Evolutionary conservation across 2,329 filamentous ascomycete species (phyloP).

Genomic region (Talaromyces rugulosus): DNA sequence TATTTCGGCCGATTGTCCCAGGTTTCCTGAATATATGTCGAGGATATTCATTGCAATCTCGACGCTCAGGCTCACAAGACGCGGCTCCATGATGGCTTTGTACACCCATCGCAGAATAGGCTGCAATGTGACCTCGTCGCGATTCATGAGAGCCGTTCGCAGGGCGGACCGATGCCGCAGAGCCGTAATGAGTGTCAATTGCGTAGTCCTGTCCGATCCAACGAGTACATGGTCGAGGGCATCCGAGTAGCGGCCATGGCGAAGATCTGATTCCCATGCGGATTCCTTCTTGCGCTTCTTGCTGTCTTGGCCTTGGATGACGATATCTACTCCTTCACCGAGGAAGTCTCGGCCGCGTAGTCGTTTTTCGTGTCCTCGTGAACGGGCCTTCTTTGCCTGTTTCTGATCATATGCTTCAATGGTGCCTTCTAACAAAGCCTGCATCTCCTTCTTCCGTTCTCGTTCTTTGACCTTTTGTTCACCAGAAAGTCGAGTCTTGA

Average conservation of each 20-base stretch:
- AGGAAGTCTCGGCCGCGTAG: slow-evolving; percentile 71
- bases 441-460: slow-evolving; percentile 79
- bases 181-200: slow-evolving; percentile 76
- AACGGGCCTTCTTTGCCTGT: slow-evolving; percentile 64
- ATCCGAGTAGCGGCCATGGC: slow-evolving; percentile 69
- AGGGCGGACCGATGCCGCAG: slow-evolving; percentile 85
- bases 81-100: slow-evolving; percentile 75
- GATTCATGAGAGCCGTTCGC: slow-evolving; percentile 70
- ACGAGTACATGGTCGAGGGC: slow-evolving; percentile 78
- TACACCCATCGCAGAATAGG: slow-evolving; percentile 81
- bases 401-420: slow-evolving; percentile 73
- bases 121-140: slow-evolving; percentile 76
- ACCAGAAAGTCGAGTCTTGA: slow-evolving; percentile 83
- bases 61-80: slow-evolving; percentile 73
- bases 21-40: slow-evolving; percentile 80
- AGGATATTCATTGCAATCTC: slow-evolving; percentile 79
- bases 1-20: slow-evolving; percentile 69
- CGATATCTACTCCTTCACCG: slow-evolving; percentile 80
- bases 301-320: slow-evolving; percentile 67
- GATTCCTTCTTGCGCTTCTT: slow-evolving; percentile 63
- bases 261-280: slow-evolving; percentile 75
- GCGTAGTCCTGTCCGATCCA: slow-evolving; percentile 53
- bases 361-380: slow-evolving; percentile 58
- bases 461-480: slow-evolving; percentile 71
- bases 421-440: slow-evolving; percentile 71